Base-by-base conservation (phyloP, 2,329 filamentous ascomycete species). In the Hypoxylon sp. region DNA sequence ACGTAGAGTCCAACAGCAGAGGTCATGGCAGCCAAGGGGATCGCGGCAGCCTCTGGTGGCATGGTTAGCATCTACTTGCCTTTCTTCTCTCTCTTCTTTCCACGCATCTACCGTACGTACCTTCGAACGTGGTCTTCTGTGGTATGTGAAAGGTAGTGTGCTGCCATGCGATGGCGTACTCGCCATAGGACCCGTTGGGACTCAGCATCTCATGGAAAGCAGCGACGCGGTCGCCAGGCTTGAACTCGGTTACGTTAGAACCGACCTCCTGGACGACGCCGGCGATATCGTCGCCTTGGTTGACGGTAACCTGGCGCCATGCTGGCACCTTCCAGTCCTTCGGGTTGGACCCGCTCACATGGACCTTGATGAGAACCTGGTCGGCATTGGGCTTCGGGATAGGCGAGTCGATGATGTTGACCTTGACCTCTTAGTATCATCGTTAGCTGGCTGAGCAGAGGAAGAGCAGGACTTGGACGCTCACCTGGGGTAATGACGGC, bases 61-160 rank as follows among this genome's bases (percentile, higher is more conserved):
- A 15, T 48, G 13, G 53, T 58, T 55, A 65, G 55, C 35, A 29
- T 38, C 35, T 1, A 20, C 3, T 10, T 26, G 8, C 15, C 20
- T 27, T 11, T 8, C 15, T 33, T 20, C 2, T 23, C 9, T n/a
- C 10, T 55, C 15, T n/a, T 9, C 0, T 17, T 23, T 31, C 6
- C 20, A 45, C 7, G 13, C 6, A 24, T n/a, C n/a, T n/a, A n/a
- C n/a, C n/a, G 8, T 64, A 20, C 58, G 7, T 67, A 78, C 77
- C 77, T 70, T 86, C 81, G 48, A 83, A 85, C 17, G 74, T 77
- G 2, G 77, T 76, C 15, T 75, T 70, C 26, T 74, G 59, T 0
- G 83, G 81, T 15, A 86, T 73, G 62, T 80, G 81, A 66, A 87
- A 86, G 0, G 84, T 86, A 0, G 83, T 83, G 64, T 82, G 76